Evolutionary conservation across 139 green algal genomes (phyloP), one percentile per base, ranked within the genome.

Genomic region (Picochlorum sp.): DNA sequence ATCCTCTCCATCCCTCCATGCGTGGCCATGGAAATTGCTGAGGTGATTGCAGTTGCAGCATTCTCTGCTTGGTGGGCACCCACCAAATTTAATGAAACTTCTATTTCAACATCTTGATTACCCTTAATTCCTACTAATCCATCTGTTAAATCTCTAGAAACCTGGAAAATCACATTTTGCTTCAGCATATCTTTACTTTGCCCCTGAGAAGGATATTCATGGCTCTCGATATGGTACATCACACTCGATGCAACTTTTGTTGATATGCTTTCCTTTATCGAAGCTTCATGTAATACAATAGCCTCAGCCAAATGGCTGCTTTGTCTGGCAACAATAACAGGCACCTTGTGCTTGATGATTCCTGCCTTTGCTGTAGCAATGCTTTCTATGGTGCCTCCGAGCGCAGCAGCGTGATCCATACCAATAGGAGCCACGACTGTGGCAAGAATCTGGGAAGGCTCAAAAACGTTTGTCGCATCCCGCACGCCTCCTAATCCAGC

Each of bases 381-480:
- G 50, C 29, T 61, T 26, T 65, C 29, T 16, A 91, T 45, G 37
- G 24, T 78, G 36, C 82, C 85, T 3, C 84, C 86, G 22, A 94
- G 68, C 0, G 84, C 84, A 2, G 63, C 75, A 25, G 81, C 50
- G 40, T 94, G 86, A 24, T 94, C 86, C 5, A 56, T 28, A 5
- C 81, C 73, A 9, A 80, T 39, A 1, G 71, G 57, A 4, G 69
- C 77, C 12, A 79, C 50, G 29, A 84, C 61, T 35, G 70, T 63
- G 7, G 57, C 61, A 13, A 68, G 60, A 20, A 78, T 61, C 55
- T 65, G 50, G 3, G 61, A 49, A 4, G 41, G 5, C 1, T 37
- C 33, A 30, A 91, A 81, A 22, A 94, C 81, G 55, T 95, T 95
- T 25, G 85, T 95, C 5, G 87, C 87, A 59, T 95, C 87, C 4